Base-by-base conservation (phyloP, 2,329 filamentous ascomycete species). In the Podosphaera leucotricha region DNA sequence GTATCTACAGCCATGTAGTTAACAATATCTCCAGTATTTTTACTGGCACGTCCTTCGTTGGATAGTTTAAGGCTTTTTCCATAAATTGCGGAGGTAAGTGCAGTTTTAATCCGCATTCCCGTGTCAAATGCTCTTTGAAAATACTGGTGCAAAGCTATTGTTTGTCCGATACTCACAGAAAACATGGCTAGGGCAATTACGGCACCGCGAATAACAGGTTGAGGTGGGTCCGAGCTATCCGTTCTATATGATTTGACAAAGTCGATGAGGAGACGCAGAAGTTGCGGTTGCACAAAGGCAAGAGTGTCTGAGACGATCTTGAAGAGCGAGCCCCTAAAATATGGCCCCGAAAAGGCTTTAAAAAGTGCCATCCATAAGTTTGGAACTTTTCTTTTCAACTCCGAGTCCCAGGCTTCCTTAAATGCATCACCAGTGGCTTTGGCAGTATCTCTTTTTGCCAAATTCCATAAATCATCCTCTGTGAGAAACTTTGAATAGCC, bases 1-100 rank as follows among this genome's bases (percentile, higher is more conserved):
- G 87, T 87, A 59, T 98, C 90, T 8, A 98, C 87, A 39, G 92
- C 90, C 87, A 98, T 98, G 62, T 93, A 90, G 59, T 98, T 98
- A 59, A 98, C 90, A 56, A 98, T 95, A 56, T 98, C 92, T 46
- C 90, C 90, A 0, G 90, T 98, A 0, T 83, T 82, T 63, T 95
- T 94, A 38, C 76, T 64, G 2, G 85, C 72, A 44, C 87, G 75
- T 7, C 90, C 90, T 62, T 98, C 90, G 54, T 92, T 95, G 4
- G 87, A 95, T 16, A 98, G 67, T 50, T 75, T 78, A 49, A 95
- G 68, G 0, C 86, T 80, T 63, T 98, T 98, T 47, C 77, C 72
- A 60, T 98, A 98, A 50, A 98, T 95, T 46, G 85, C 74, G 1
- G 87, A 80, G 6, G 83, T 87, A 49, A 98, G 64, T 2, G 85